These are phyloP conservation scores for Eimeria nieschulzi DNA, from an alignment of 169 alveolate species.

Conservation along the genomic window DNA sequence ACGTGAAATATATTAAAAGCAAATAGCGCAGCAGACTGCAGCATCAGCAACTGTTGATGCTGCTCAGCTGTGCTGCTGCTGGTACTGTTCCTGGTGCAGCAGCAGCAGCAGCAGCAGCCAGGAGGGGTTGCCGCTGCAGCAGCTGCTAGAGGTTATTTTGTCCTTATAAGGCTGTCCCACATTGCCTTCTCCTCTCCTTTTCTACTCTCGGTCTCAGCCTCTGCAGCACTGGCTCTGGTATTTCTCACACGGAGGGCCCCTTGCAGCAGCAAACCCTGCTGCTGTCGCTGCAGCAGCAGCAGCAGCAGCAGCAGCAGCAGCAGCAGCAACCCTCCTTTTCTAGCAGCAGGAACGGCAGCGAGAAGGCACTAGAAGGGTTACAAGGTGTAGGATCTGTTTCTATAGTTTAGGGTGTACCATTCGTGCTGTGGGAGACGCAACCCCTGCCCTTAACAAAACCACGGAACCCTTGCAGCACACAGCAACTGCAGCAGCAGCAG, in stretches of 20 bases:
- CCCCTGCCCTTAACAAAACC: background rate
- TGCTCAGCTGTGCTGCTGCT: background rate
- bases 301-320: slow-evolving; percentile 42
- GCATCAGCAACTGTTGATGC: slow-evolving; percentile 22
- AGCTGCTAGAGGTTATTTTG: background rate
- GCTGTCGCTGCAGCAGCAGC: slow-evolving; percentile 19
- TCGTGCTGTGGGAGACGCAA: background rate
- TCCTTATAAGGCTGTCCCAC: too few species aligned
- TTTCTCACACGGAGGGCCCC: too few species aligned
- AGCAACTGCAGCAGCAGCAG: slow-evolving; percentile 19
- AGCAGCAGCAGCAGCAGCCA: slow-evolving; percentile 21
- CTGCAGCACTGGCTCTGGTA: too few species aligned
- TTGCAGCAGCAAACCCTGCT: slow-evolving; percentile 1
- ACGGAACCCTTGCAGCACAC: background rate
- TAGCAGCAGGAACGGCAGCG: slow-evolving; percentile 34
- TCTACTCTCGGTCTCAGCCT: too few species aligned
- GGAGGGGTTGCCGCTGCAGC: background rate
- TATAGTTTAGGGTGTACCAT: too few species aligned
- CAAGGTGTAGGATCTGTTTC: background rate
- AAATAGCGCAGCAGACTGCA: background rate
- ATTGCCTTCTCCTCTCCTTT: too few species aligned
- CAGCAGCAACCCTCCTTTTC: slow-evolving; percentile 17
- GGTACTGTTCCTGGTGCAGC: background rate
- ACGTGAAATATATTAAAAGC: too few species aligned
- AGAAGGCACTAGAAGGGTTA: background rate